Conservation (phyloP, 23 red algal genomes). For the Gracilaria gracilis region DNA sequence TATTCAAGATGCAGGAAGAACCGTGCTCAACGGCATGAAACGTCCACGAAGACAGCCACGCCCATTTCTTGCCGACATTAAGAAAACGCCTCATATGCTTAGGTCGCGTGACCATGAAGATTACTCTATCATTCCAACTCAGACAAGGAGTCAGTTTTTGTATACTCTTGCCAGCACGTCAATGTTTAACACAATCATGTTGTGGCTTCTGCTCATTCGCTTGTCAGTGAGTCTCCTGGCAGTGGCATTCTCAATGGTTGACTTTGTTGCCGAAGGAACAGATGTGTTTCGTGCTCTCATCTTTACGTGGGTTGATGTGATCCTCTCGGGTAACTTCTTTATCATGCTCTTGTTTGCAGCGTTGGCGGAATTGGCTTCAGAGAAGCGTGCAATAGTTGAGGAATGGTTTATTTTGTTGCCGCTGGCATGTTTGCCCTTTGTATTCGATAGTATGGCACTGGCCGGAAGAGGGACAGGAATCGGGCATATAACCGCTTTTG, state of each 20-base stretch:
- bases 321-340: constrained; percentile 13
- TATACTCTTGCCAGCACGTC: constrained; percentile 24
- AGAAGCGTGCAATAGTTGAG: constrained; percentile 28
- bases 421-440: background rate
- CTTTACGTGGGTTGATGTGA: constrained; percentile 11
- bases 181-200: constrained; percentile 31
- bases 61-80: constrained; percentile 26
- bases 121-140: constrained; percentile 30
- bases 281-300: constrained; percentile 1
- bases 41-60: constrained; percentile 14
- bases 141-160: constrained; percentile 44
- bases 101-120: constrained; percentile 3
- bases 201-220: constrained; percentile 32
- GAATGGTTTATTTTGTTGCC: constrained; percentile 50
- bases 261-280: constrained; percentile 5
- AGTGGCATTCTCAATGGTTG: background rate
- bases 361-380: constrained; percentile 7
- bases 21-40: constrained; percentile 2
- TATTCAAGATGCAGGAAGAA: constrained; percentile 21
- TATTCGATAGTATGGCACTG: constrained; percentile 25
- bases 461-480: constrained; percentile 7
- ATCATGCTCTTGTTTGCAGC: constrained; percentile 19
- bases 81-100: constrained; percentile 33
- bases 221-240: constrained; percentile 22
- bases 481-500: constrained; percentile 5